Evolutionary conservation across 306 rosid genomes (phyloP), one percentile per base, ranked within the genome.

Genomic region (Prunus mongolica): DNA sequence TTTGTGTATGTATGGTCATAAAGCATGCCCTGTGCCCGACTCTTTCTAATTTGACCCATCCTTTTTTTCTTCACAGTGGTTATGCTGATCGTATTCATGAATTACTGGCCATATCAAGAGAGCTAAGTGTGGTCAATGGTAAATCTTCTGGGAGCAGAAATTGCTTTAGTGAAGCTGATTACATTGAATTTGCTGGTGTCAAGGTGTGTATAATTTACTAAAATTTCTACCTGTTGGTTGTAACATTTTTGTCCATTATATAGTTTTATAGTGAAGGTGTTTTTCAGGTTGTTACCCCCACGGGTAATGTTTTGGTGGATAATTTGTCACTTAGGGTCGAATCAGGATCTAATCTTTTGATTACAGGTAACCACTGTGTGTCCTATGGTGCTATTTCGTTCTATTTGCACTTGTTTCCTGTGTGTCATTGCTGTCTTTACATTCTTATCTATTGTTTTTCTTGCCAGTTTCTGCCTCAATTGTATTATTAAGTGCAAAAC

Each of bases 11-110:
- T 25, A 45, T 44, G 68, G 77, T 61, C 34, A 44, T 63, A 69
- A 47, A 67, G 69, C 34, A 67, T 73, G 73, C 62, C 27, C 56
- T 64, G 19, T 51, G 44, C 75, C 65, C 50, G 67, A 65, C 49
- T 73, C 58, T 64, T 78, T 67, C 55, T 67, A 67, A 67, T 80
- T 82, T 80, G 76, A 74, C 71, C 34, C 34, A 32, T 47, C 8
- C 28, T 57, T 72, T 58, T 65, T 30, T 74, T 73, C 67, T 58
- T 83, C 81, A 50, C 87, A 96, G 99, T 85, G 99, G 99, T 78
- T 96, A 87, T 82, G 99, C 99, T 25, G 96, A 89, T 79, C 98
- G 98, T 68, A 92, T 96, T 82, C 88, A 91, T 78, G 99, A 96
- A 81, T 68, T 96, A 82, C 77, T 96, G 84, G 85, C 74, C 81